phyloP scores from a whole-genome alignment of 1,284 basidiomycete species.

The Xanthoconium separans region DNA sequence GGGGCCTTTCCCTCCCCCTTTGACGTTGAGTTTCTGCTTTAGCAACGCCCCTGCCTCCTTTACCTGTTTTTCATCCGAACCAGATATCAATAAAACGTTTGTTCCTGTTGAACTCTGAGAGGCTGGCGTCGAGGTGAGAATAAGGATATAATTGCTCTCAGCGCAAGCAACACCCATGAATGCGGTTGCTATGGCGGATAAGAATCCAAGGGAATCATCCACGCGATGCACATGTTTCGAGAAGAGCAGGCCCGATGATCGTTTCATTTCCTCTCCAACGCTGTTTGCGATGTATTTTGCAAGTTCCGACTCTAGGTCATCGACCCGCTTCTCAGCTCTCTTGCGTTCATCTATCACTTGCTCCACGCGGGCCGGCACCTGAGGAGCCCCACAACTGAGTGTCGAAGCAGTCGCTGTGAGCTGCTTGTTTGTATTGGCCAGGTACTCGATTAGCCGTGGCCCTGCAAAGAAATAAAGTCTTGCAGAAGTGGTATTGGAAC shows the following conservation, averaged over 20 bases:
- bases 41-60: slow-evolving; percentile 59
- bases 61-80: slow-evolving; percentile 57
- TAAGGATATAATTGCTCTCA: slow-evolving; percentile 45
- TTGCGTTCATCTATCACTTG: slow-evolving; percentile 68
- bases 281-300: slow-evolving; percentile 54
- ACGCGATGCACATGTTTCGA: slow-evolving; percentile 53
- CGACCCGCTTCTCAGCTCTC: slow-evolving; percentile 59
- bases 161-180: slow-evolving; percentile 38
- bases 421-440: slow-evolving; percentile 54
- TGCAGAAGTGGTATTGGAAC: slow-evolving; percentile 59
- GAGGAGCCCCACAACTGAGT: slow-evolving; percentile 63
- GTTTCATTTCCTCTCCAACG: slow-evolving; percentile 37
- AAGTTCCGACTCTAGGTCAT: slow-evolving; percentile 68
- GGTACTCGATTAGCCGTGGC: slow-evolving; percentile 64
- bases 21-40: slow-evolving; percentile 55
- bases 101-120: slow-evolving; percentile 48
- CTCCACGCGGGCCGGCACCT: slow-evolving; percentile 67
- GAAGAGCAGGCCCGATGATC: slow-evolving; percentile 31
- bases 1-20: no score
- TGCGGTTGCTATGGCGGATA: slow-evolving; percentile 54
- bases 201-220: slow-evolving; percentile 65
- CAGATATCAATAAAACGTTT: slow-evolving; percentile 59
- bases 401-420: slow-evolving; percentile 57
- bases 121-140: slow-evolving; percentile 63
- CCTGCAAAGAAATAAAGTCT: slow-evolving; percentile 83